Evolutionary conservation across 2,329 filamentous ascomycete genomes (phyloP), one percentile per base, ranked within the genome.

Genomic region (Cytospora mali): DNA sequence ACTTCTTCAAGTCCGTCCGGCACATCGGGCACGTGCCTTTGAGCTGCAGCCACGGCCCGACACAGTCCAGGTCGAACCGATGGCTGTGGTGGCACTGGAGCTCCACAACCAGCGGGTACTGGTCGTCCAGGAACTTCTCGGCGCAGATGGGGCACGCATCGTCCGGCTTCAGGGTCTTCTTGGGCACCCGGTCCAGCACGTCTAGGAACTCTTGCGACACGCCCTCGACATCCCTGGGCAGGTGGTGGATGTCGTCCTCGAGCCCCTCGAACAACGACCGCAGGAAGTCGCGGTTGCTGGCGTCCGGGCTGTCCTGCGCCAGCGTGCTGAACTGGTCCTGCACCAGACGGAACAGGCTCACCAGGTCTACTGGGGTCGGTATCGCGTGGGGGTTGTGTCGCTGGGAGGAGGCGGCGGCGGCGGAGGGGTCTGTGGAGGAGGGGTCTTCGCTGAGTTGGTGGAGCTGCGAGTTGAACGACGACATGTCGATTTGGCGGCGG

Each of bases 11-110:
- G 69, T 87, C 84, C 71, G 83, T 80, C 64, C 87, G 76, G 72
- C 86, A 88, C 76, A 88, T 77, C 46, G 86, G 86, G 71, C 86
- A 89, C 33, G 80, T 87, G 42, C 86, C 86, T 74, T 88, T 87
- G 69, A 84, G 81, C 72, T 81, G 76, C 71, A 89, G 72, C 87
- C 87, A 89, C 7, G 87, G 86, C 4, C 81, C 83, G 2, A 89
- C 85, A 69, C 87, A 89, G 75, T 89, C 87, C n/a, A 89, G 74
- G 69, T 89, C 87, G 70, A 87, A 89, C 55, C 75, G 75, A 72
- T 89, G 87, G 48, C 73, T 76, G 33, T 77, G 78, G 68, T 85
- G 78, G 71, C 87, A 89, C 48, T 86, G 86, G 69, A 89, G 77
- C 76, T 86, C 81, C 29, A 89, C 87, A 14, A 89, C 85, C 2